Evolutionary conservation across 2,329 filamentous ascomycete genomes (phyloP).

Genomic region (Cadophora sp.): DNA sequence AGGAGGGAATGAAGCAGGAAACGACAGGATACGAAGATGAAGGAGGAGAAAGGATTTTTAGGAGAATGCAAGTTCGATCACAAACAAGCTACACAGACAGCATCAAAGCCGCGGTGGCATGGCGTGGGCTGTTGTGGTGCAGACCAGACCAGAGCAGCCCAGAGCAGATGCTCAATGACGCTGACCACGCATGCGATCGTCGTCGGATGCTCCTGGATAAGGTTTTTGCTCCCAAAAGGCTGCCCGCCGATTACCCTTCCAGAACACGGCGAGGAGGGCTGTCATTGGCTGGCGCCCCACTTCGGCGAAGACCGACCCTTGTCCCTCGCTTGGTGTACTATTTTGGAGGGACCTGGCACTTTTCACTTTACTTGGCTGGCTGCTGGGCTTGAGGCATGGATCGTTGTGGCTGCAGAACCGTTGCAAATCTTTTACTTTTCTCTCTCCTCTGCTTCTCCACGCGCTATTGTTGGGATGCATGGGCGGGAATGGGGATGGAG

Average conservation of each 20-base stretch:
- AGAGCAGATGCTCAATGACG: conserved; percentile 10
- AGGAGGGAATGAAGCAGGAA: conserved; percentile 19
- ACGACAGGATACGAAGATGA: conserved; percentile 22
- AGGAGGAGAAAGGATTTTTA: conserved; percentile 17
- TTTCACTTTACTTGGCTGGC: not conserved
- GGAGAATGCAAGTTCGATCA: not conserved
- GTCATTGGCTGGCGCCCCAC: conserved; percentile 18
- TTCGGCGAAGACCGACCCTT: conserved; percentile 14
- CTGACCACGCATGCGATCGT: conserved; percentile 16
- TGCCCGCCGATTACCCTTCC: conserved; percentile 12
- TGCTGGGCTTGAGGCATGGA: not conserved
- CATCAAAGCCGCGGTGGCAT: conserved; percentile 16
- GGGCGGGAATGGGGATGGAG: too few species aligned
- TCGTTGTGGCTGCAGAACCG: not conserved
- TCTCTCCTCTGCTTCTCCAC: not conserved
- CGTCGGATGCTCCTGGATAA: conserved; percentile 12
- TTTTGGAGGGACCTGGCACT: conserved; percentile 1
- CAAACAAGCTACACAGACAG: conserved; percentile 15
- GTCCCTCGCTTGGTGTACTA: conserved; percentile 13
- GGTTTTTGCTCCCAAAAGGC: not conserved
- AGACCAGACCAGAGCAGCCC: not conserved
- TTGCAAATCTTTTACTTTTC: not conserved
- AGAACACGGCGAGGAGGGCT: conserved; percentile 6
- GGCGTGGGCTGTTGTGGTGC: conserved; percentile 14
- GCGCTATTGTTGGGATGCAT: not conserved